Evolutionary conservation across 2,329 filamentous ascomycete genomes (phyloP).

Genomic region (Alternaria gansuensis): DNA sequence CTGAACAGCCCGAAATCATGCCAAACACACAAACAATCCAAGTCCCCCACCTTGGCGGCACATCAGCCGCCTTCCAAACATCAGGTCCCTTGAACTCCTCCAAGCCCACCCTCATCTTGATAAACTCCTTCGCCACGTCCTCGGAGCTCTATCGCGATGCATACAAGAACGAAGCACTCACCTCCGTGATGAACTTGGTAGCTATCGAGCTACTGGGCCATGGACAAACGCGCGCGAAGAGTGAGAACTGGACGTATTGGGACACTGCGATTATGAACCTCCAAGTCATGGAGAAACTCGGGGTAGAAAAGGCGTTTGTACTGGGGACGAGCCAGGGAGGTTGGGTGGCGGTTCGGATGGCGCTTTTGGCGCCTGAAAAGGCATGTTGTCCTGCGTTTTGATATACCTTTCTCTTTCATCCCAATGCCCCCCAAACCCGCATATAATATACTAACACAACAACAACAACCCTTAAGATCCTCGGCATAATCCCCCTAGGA

Average conservation of each 20-base stretch:
- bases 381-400: slow-evolving; percentile 26
- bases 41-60: slow-evolving; percentile 62
- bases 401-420: neutral
- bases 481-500: slow-evolving; percentile 62
- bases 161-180: slow-evolving; percentile 51
- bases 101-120: slow-evolving; percentile 62
- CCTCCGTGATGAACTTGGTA: slow-evolving; percentile 58
- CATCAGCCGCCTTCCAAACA: slow-evolving; percentile 59
- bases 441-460: neutral
- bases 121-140: slow-evolving; percentile 63
- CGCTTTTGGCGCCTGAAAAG: slow-evolving; percentile 60
- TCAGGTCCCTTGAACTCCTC: slow-evolving; percentile 45
- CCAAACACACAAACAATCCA: slow-evolving; percentile 52
- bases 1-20: slow-evolving; percentile 21
- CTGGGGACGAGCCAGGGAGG: slow-evolving; percentile 64
- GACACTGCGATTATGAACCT: slow-evolving; percentile 60
- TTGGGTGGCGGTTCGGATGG: slow-evolving; percentile 63
- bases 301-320: slow-evolving; percentile 57
- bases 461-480: slow-evolving; percentile 51
- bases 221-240: slow-evolving; percentile 57
- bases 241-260: slow-evolving; percentile 64
- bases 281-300: slow-evolving; percentile 53
- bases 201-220: slow-evolving; percentile 65
- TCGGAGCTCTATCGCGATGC: slow-evolving; percentile 57
- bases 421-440: too few species aligned